These are phyloP conservation scores for Podila epigama DNA, from an alignment of 192 early-diverging fungal species.

Conservation along the genomic window DNA sequence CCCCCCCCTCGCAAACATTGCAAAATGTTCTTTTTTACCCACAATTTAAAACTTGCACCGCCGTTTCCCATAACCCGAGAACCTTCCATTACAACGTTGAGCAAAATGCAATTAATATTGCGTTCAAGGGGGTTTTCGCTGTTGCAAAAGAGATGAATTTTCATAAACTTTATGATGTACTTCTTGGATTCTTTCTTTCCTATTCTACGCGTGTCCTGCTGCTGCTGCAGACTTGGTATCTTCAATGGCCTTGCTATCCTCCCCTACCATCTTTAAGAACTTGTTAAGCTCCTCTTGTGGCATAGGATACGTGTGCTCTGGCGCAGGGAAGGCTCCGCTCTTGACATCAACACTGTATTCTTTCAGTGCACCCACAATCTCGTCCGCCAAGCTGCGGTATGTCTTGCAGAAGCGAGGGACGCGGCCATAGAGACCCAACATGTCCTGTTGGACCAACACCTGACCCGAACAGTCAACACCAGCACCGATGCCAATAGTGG, in stretches of 20 bases:
- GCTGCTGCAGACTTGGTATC: constrained; percentile 3
- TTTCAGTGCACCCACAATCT: constrained; percentile 74
- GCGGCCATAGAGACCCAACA: constrained; percentile 90
- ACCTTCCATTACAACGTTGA: too few relatives aligned
- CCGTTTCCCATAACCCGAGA: too few relatives aligned
- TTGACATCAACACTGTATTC: constrained; percentile 84
- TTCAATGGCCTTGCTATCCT: constrained; percentile 4
- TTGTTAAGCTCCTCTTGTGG: constrained; percentile 55
- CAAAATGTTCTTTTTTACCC: too few relatives aligned
- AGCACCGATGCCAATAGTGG: constrained; percentile 98
- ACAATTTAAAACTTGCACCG: too few relatives aligned
- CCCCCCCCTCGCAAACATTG: too few relatives aligned
- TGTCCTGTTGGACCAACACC: constrained; percentile 92
- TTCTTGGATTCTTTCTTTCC: too few relatives aligned
- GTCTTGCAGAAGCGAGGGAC: constrained; percentile 92
- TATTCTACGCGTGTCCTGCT: constrained; percentile 5
- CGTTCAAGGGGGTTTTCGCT: too few relatives aligned
- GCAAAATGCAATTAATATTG: too few relatives aligned
- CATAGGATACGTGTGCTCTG: constrained; percentile 85
- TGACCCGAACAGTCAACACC: constrained; percentile 89
- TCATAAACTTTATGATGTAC: not conserved
- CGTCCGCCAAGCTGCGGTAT: constrained; percentile 79
- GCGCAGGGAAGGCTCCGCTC: constrained; percentile 76
- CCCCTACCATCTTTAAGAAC: constrained; percentile 47
- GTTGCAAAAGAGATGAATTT: not conserved